These are phyloP conservation scores for Cyclotella choctawhatcheeana DNA, from an alignment of 108 stramenopile species.

Conservation along the genomic window DNA sequence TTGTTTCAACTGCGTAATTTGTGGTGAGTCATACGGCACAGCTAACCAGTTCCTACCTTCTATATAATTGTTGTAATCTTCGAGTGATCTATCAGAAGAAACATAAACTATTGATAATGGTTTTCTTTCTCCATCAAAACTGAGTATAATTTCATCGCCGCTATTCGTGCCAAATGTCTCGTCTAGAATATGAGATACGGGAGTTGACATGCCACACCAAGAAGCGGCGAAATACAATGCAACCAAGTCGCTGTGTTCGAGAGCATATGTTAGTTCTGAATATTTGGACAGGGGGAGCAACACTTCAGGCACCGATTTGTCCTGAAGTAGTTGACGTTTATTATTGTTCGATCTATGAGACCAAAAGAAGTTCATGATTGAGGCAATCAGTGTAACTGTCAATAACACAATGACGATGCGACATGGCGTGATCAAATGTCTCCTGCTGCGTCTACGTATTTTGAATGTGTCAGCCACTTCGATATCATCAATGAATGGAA, in stretches of 20 bases:
- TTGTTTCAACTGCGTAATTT: constrained; percentile 55
- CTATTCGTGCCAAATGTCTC: constrained; percentile 32
- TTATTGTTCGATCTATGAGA: not conserved
- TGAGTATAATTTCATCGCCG: constrained; percentile 45
- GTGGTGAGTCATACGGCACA: constrained; percentile 59
- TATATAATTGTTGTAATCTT: constrained; percentile 51
- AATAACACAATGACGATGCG: not conserved
- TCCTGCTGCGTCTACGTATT: not conserved
- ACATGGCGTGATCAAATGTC: too few species aligned
- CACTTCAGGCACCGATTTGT: not conserved
- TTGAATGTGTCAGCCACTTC: not conserved
- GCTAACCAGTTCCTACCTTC: constrained; percentile 51
- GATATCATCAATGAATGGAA: not conserved
- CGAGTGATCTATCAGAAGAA: constrained; percentile 63
- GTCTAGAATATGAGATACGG: constrained; percentile 52
- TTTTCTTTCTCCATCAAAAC: constrained; percentile 29
- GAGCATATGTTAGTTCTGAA: constrained; percentile 57
- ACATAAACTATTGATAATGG: constrained; percentile 64
- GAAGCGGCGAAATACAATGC: constrained; percentile 72
- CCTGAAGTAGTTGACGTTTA: not conserved
- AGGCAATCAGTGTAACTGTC: not conserved
- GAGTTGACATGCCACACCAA: constrained; percentile 74
- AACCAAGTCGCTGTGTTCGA: constrained; percentile 63
- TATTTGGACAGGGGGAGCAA: constrained; percentile 55
- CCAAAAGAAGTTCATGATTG: not conserved